Percentiles rank a stretch among this genome's conserved stretches.
Evolutionary conservation across 1,284 basidiomycete species (phyloP).

Genomic region (Athelia psychrophila): DNA sequence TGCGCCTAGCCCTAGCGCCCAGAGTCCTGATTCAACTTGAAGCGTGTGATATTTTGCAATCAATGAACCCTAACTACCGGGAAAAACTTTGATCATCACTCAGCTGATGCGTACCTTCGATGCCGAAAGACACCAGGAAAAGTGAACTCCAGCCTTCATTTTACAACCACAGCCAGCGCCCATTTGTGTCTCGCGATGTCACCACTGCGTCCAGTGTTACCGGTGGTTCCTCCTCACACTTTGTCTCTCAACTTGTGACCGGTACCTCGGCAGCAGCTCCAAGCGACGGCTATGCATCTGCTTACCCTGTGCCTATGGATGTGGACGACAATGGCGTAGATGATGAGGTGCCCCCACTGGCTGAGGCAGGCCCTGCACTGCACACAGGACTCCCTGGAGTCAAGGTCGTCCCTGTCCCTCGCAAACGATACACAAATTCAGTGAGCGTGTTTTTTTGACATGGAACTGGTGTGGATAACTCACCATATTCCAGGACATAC

Average conservation of each 20-base stretch:
- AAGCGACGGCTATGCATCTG: not conserved
- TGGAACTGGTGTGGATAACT: not conserved
- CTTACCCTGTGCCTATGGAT: not conserved
- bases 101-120: too few relatives aligned
- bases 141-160: not conserved
- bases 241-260: not conserved
- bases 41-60: too few relatives aligned
- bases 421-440: conserved; percentile 1
- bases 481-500: not conserved
- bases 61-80: too few relatives aligned
- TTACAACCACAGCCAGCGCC: not conserved
- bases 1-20: too few relatives aligned
- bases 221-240: not conserved
- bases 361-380: not conserved
- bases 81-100: too few relatives aligned
- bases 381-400: not conserved
- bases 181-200: not conserved
- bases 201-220: not conserved
- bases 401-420: not conserved
- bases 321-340: not conserved
- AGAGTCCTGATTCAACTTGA: too few relatives aligned
- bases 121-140: too few relatives aligned
- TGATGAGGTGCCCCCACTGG: not conserved
- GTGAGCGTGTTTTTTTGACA: not conserved
- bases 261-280: not conserved